A percentile compares a stretch with the other conserved stretches of the same genome.
phyloP scores from a whole-genome alignment of 2,329 filamentous ascomycete species.

The Fusarium paranaense region DNA sequence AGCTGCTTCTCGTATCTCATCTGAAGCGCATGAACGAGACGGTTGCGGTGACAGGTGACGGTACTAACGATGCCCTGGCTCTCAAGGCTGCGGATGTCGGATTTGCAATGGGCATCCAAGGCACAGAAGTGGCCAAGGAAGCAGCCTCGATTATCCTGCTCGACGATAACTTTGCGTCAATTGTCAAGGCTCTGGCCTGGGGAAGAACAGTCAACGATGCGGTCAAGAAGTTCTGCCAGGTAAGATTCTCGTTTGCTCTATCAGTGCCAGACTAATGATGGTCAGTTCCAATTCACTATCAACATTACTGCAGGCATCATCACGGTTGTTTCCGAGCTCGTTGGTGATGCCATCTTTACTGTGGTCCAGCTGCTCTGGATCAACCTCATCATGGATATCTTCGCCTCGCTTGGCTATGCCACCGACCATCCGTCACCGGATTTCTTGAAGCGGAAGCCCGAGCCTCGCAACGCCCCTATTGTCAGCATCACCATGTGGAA shows the following conservation, averaged over 20 bases:
- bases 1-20: conserved; percentile 65
- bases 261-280: conserved; percentile 1
- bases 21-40: conserved; percentile 68
- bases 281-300: conserved; percentile 74
- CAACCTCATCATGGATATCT: conserved; percentile 78
- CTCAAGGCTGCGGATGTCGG: conserved; percentile 75
- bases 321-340: conserved; percentile 73
- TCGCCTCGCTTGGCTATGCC: conserved; percentile 73
- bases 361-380: conserved; percentile 77
- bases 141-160: conserved; percentile 76
- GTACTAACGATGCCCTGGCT: conserved; percentile 74
- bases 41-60: conserved; percentile 74
- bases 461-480: conserved; percentile 75
- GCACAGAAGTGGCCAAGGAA: conserved; percentile 76
- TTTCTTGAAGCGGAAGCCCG: conserved; percentile 66
- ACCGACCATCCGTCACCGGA: conserved; percentile 70
- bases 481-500: conserved; percentile 76
- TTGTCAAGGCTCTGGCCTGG: conserved; percentile 75
- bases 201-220: conserved; percentile 77
- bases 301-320: conserved; percentile 76
- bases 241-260: conserved; percentile 27
- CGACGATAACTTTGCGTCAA: conserved; percentile 75
- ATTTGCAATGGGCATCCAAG: conserved; percentile 76
- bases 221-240: conserved; percentile 75
- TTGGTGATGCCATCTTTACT: conserved; percentile 69